phyloP scores from a whole-genome alignment of 257 asterid species.

The Solanum pennellii region DNA sequence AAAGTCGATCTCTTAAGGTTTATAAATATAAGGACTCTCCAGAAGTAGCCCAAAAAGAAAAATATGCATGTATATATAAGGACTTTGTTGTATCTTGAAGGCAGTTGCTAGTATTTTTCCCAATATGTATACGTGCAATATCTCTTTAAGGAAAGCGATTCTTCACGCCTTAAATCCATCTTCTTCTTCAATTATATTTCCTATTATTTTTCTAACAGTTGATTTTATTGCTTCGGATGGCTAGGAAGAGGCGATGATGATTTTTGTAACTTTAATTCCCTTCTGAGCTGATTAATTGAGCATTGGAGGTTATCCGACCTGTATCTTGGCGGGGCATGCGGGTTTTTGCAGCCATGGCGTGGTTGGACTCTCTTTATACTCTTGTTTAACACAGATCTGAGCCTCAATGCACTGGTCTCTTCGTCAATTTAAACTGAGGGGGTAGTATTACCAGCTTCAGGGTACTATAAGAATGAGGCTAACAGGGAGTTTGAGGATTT shows the following conservation, averaged over 20 bases:
- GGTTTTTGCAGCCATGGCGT: conserved; percentile 4
- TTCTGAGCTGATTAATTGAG: not conserved
- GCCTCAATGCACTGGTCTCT: not conserved
- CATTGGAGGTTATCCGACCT: not conserved
- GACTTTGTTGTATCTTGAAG: not conserved
- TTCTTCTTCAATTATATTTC: not conserved
- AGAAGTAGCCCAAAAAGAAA: not conserved
- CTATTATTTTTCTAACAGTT: not conserved
- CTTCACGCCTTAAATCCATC: not conserved
- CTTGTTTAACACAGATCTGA: not conserved
- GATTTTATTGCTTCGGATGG: not conserved
- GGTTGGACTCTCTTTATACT: not conserved
- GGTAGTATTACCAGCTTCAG: not conserved
- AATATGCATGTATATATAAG: not conserved
- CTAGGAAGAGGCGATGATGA: not conserved
- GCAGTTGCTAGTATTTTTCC: not conserved
- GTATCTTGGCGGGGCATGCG: conserved; percentile 19
- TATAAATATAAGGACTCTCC: not conserved
- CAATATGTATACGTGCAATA: not conserved
- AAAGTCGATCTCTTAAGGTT: not conserved
- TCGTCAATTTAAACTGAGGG: not conserved
- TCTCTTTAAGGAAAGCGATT: not conserved
- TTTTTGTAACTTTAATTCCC: not conserved
- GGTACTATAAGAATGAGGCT: not conserved
- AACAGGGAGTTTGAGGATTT: conserved; percentile 1